phyloP scores from a whole-genome alignment of 1,284 basidiomycete genomes.

The Pseudozyma thailandica region DNA sequence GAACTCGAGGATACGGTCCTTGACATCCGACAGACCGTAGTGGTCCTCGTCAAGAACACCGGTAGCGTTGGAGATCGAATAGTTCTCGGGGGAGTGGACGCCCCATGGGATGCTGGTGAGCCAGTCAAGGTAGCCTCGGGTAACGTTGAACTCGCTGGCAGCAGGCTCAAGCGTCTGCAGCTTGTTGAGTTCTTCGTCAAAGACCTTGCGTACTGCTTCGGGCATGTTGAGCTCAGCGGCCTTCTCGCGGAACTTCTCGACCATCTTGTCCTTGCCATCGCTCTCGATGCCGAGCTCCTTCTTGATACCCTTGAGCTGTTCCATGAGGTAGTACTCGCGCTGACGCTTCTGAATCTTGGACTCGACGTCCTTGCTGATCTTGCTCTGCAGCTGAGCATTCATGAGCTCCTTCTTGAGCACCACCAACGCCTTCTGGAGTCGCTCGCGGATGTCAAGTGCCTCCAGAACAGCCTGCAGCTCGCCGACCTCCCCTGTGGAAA shows the following conservation, averaged over 20 bases:
- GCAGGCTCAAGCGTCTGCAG: constrained; percentile 86
- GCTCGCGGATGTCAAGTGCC: constrained; percentile 84
- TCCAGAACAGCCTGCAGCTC: constrained; percentile 96
- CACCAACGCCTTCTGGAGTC: constrained; percentile 87
- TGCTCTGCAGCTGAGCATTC: constrained; percentile 93
- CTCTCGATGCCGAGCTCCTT: constrained; percentile 97
- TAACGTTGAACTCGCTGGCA: constrained; percentile 88
- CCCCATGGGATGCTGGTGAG: constrained; percentile 93
- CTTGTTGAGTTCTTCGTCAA: constrained; percentile 96
- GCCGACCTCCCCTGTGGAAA: constrained; percentile 87
- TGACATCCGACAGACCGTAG: constrained; percentile 92
- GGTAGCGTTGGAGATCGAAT: constrained; percentile 84
- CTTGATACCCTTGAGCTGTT: constrained; percentile 98
- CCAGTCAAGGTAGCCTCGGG: constrained; percentile 70
- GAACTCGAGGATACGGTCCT: constrained; percentile 97
- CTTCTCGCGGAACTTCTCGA: constrained; percentile 94
- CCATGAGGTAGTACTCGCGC: constrained; percentile 97
- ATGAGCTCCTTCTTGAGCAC: constrained; percentile 98
- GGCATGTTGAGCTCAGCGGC: constrained; percentile 91
- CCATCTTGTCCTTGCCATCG: constrained; percentile 96
- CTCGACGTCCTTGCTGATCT: constrained; percentile 93
- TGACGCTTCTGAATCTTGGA: constrained; percentile 96
- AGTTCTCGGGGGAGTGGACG: constrained; percentile 92
- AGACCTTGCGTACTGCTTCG: constrained; percentile 88
- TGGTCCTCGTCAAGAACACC: constrained; percentile 93